Percentiles rank a stretch among this genome's conserved stretches.
These are phyloP conservation scores for Coemansia sp. DNA, from an alignment of 192 early-diverging fungal species.

Conservation along the genomic window DNA sequence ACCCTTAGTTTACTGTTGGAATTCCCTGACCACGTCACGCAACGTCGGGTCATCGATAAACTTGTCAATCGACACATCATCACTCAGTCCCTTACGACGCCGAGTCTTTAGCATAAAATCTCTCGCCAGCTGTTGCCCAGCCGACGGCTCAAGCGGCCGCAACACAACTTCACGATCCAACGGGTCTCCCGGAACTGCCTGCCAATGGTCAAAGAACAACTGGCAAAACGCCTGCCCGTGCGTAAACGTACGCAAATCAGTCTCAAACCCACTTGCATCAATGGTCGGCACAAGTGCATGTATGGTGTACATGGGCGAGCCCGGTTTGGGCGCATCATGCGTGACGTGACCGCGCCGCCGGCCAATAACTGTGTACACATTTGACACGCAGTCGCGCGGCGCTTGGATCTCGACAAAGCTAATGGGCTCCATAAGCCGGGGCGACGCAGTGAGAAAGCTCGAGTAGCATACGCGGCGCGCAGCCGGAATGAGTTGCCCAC, in stretches of 20 bases:
- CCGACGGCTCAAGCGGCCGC: slow-evolving; percentile 76
- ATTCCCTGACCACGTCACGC: slow-evolving; percentile 23
- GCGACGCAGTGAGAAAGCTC: slow-evolving; percentile 91
- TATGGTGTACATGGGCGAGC: slow-evolving; percentile 90
- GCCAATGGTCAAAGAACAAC: slow-evolving; percentile 98
- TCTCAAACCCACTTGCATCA: slow-evolving; percentile 95
- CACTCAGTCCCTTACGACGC: slow-evolving; percentile 85
- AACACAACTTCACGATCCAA: slow-evolving; percentile 85
- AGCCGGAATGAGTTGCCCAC: slow-evolving; percentile 96
- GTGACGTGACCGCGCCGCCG: slow-evolving; percentile 96
- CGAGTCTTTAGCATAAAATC: slow-evolving; percentile 99
- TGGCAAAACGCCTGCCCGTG: slow-evolving; percentile 98
- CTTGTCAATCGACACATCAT: slow-evolving; percentile 80
- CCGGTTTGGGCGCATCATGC: slow-evolving; percentile 90
- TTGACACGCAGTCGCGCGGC: slow-evolving; percentile 91
- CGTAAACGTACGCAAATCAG: slow-evolving; percentile 93
- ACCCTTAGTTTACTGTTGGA: neutral
- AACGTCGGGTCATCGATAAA: slow-evolving; percentile 69
- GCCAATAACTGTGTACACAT: slow-evolving; percentile 92
- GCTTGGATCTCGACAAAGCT: slow-evolving; percentile 96
- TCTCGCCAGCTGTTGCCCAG: slow-evolving; percentile 77
- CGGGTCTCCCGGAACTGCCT: slow-evolving; percentile 96
- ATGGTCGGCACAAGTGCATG: slow-evolving; percentile 95
- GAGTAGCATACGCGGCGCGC: slow-evolving; percentile 96
- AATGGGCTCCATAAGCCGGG: slow-evolving; percentile 96